Base-by-base conservation (phyloP, 2,329 filamentous ascomycete genomes). In the Trichoderma sp. region DNA sequence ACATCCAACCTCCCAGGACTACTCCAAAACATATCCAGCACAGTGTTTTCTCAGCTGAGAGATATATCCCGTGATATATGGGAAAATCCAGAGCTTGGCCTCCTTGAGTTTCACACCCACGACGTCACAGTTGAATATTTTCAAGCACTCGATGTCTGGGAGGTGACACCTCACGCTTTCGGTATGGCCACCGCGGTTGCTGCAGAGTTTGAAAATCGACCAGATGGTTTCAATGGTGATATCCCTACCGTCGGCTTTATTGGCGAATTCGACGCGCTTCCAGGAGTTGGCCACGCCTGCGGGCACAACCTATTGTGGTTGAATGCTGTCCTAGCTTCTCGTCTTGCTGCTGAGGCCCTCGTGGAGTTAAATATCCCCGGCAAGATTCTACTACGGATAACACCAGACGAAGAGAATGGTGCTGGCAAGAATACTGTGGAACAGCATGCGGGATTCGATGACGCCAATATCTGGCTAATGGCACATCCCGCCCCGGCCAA, bases 251-350 rank as follows among this genome's bases (percentile, higher is more conserved):
- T 66, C 53, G 63, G 63, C 47, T 58, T 68, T 53, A 34, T 78
- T 64, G 77, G 77, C 34, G 81, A 82, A 76, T 85, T 85, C 72
- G 85, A 86, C 73, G 84, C 84, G 0, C 80, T 85, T 0, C 82
- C 82, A 0, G 79, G 76, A 12, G 83, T 84, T 26, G 83, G 82
- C n/a, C 83, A 85, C 50, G 82, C 81, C 3, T 85, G 83, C 74
- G 83, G 83, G 1, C 83, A 85, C 76, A 84, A 85, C 74, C 77
- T 85, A 20, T 84, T 85, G 70, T 80, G 82, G 12, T 81, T 81
- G 0, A 76, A 80, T n/a, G 79, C 80, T 1, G 75, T 84, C 13
- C 81, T 78, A 12, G 75, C 78, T 0, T 81, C 79, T 1, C 20
- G 20, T 9, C 28, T 66, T 5, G 43, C 32, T 6, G 17, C 23